These are phyloP conservation scores for Botrytis paeoniae DNA, from an alignment of 2,329 filamentous ascomycete species.

Conservation along the genomic window DNA sequence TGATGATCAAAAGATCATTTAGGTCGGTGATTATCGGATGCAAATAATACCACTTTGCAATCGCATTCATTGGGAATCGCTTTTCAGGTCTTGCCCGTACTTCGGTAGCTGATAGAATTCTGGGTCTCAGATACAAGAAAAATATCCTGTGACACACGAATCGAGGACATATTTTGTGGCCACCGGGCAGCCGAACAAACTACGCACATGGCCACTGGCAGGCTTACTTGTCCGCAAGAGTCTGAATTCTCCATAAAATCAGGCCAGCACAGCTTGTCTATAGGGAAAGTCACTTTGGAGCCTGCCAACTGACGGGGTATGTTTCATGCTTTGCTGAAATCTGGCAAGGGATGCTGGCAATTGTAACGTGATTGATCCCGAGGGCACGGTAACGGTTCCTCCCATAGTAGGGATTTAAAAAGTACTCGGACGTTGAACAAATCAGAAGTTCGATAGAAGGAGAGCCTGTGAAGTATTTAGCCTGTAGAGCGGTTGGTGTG, in stretches of 20 bases:
- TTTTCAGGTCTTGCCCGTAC: background rate
- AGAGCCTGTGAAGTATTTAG: conserved; percentile 5
- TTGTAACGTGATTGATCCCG: conserved; percentile 10
- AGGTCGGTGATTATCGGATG: background rate
- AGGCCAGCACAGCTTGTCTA: background rate
- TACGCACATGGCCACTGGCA: background rate
- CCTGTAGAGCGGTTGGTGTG: background rate
- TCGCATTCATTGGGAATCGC: background rate
- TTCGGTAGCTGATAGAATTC: background rate
- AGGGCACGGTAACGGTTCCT: conserved; percentile 17
- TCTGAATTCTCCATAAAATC: background rate
- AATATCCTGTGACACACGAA: conserved; percentile 7
- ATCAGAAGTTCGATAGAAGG: background rate
- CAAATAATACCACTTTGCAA: background rate
- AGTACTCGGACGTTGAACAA: conserved; percentile 1
- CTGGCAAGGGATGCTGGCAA: background rate
- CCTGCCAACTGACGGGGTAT: background rate
- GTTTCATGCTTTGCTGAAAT: conserved; percentile 11
- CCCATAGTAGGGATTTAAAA: background rate
- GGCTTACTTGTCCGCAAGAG: background rate
- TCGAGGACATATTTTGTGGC: conserved; percentile 4
- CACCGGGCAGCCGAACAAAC: background rate
- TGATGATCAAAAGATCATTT: conserved; percentile 8
- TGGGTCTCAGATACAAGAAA: background rate
- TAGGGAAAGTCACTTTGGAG: background rate